Conservation (phyloP, 768 basidiomycete species). For the Termitomyces sp. region DNA sequence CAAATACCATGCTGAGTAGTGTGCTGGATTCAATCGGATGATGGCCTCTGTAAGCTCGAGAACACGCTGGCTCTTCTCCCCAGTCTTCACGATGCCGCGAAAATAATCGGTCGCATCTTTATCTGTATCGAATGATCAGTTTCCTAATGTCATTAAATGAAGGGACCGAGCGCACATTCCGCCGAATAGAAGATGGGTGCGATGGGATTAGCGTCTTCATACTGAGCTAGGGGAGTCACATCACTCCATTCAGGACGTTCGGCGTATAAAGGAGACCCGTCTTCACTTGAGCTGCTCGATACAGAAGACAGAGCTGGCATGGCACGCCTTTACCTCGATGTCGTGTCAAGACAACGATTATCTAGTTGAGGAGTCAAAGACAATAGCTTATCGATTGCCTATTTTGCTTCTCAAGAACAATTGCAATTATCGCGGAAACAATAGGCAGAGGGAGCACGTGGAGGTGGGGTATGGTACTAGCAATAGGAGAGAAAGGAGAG, state of each 20-base stretch:
- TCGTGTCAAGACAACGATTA: not conserved
- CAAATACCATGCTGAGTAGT: conserved; percentile 92
- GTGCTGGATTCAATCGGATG: conserved; percentile 91
- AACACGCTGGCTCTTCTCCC: conserved; percentile 79
- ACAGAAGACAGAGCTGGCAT: conserved; percentile 14
- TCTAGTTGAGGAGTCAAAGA: not conserved
- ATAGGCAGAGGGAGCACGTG: not conserved
- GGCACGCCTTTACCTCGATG: not conserved
- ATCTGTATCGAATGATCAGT: conserved; percentile 45
- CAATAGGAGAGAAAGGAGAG: not conserved
- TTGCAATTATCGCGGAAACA: conserved; percentile 3
- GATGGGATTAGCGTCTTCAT: conserved; percentile 73
- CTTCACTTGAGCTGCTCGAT: conserved; percentile 6
- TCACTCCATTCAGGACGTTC: conserved; percentile 78
- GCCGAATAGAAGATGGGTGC: conserved; percentile 90
- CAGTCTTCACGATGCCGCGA: conserved; percentile 72
- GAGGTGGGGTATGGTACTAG: conserved; percentile 4
- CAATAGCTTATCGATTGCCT: conserved; percentile 8
- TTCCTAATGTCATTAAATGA: not conserved
- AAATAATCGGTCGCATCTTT: conserved; percentile 93
- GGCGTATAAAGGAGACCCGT: conserved; percentile 41
- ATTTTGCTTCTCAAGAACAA: conserved; percentile 2
- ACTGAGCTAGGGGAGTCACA: conserved; percentile 75
- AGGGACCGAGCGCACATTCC: conserved; percentile 63
- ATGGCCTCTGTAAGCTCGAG: conserved; percentile 86